Percentiles rank a stretch among this genome's conserved stretches.
These are phyloP conservation scores for Bipolaris victoriae DNA, from an alignment of 2,329 filamentous ascomycete species.

Conservation along the genomic window DNA sequence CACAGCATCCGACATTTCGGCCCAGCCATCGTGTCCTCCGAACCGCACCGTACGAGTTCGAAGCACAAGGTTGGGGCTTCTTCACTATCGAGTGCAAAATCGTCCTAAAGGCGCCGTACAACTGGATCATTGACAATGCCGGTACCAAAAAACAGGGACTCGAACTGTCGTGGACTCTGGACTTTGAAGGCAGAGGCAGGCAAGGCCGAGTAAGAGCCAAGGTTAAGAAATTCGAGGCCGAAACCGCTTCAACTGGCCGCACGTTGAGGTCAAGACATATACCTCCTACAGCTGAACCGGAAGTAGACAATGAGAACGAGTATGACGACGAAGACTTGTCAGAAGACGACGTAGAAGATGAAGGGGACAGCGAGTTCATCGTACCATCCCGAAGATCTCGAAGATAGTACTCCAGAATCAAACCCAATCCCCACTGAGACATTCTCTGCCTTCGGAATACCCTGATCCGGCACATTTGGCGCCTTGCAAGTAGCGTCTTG, in stretches of 20 bases:
- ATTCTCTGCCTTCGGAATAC: background rate
- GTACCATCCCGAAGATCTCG: slow-evolving; percentile 20
- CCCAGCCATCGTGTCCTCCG: slow-evolving; percentile 45
- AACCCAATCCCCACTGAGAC: background rate
- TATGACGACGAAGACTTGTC: slow-evolving; percentile 29
- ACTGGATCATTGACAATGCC: slow-evolving; percentile 52
- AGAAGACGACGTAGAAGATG: slow-evolving; percentile 26
- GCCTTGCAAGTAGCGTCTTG: background rate
- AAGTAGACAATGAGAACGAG: slow-evolving; percentile 13
- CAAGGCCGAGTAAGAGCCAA: slow-evolving; percentile 52
- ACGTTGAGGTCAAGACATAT: slow-evolving; percentile 10
- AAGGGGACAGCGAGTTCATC: slow-evolving; percentile 23
- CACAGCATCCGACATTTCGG: slow-evolving; percentile 52
- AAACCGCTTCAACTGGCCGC: slow-evolving; percentile 27
- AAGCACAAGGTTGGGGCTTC: slow-evolving; percentile 52
- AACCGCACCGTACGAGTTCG: slow-evolving; percentile 50
- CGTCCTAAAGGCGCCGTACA: slow-evolving; percentile 52
- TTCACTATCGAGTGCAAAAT: slow-evolving; percentile 52
- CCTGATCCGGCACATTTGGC: background rate
- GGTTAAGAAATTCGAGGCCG: slow-evolving; percentile 40
- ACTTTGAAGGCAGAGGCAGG: slow-evolving; percentile 50
- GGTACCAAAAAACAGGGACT: slow-evolving; percentile 42
- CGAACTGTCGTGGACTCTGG: slow-evolving; percentile 52
- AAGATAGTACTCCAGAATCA: slow-evolving; percentile 8
- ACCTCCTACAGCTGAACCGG: background rate